Conservation (phyloP, 2,329 filamentous ascomycete genomes). For the Cladophialophora carrionii region DNA sequence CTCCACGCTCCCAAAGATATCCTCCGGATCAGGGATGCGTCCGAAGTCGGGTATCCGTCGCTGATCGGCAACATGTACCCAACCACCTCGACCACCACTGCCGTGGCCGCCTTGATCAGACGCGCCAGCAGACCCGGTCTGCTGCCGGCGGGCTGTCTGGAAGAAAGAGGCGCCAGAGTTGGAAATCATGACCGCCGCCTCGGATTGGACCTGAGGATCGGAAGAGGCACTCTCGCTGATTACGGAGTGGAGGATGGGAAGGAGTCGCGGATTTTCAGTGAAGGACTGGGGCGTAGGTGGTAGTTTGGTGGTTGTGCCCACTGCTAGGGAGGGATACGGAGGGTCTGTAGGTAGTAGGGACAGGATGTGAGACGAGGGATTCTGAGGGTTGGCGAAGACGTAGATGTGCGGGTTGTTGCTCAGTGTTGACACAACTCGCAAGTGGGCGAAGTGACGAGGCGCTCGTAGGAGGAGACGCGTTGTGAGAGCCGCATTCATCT, state of each 20-base stretch:
- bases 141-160: constrained; percentile 45
- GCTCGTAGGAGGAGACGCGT: constrained; percentile 16
- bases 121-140: constrained; percentile 58
- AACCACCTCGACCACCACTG: constrained; percentile 62
- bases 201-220: constrained; percentile 61
- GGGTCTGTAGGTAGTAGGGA: constrained; percentile 61
- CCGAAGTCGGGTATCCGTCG: constrained; percentile 66
- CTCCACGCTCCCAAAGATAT: constrained; percentile 68
- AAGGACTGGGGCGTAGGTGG: constrained; percentile 62
- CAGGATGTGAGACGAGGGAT: constrained; percentile 50
- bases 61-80: constrained; percentile 65
- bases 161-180: constrained; percentile 52
- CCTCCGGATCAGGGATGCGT: constrained; percentile 65
- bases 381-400: constrained; percentile 45
- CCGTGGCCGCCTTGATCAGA: constrained; percentile 63
- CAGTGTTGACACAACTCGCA: constrained; percentile 31
- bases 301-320: constrained; percentile 56
- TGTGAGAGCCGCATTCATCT: constrained; percentile 17
- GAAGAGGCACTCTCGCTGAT: constrained; percentile 57
- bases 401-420: constrained; percentile 36
- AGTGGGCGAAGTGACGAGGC: constrained; percentile 14
- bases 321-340: constrained; percentile 56
- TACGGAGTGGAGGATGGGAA: constrained; percentile 60
- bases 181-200: constrained; percentile 64
- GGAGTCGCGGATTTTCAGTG: constrained; percentile 60